A percentile compares a stretch with the other conserved stretches of the same genome.
These are phyloP conservation scores for Neurospora terricola DNA, from an alignment of 495 filamentous ascomycete species.

Conservation along the genomic window DNA sequence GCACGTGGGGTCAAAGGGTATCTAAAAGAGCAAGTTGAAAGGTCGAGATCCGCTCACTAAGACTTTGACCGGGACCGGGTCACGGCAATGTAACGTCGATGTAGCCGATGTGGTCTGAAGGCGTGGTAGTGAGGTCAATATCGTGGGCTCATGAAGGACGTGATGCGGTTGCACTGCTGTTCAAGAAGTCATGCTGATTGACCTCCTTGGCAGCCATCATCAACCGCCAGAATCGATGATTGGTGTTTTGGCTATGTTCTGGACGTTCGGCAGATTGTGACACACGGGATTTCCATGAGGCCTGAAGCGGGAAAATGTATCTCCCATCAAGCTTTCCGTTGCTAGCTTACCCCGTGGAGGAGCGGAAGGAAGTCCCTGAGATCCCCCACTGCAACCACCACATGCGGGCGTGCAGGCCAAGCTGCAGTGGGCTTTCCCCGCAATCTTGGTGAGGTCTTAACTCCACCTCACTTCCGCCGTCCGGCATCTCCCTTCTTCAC, in stretches of 20 bases:
- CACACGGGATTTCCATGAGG: background rate
- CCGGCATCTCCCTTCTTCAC: background rate
- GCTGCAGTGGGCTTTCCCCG: background rate
- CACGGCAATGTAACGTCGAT: background rate
- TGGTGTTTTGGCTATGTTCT: background rate
- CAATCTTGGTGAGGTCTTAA: background rate
- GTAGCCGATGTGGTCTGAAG: background rate
- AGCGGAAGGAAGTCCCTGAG: background rate
- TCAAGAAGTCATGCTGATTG: background rate
- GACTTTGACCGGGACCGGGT: background rate
- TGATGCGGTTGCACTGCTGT: background rate
- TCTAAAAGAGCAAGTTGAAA: background rate
- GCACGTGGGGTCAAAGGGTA: background rate
- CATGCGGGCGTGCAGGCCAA: background rate
- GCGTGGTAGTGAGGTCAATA: background rate
- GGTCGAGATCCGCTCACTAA: background rate
- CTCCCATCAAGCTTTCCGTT: background rate
- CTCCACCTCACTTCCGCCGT: background rate
- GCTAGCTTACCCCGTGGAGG: background rate
- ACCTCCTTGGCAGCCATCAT: background rate
- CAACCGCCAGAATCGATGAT: background rate
- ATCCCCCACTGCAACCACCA: background rate
- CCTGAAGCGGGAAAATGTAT: background rate
- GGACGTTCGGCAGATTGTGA: background rate
- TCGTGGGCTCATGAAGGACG: background rate